These are phyloP conservation scores for Rauvolfia tetraphylla DNA, from an alignment of 257 asterid species.

Conservation along the genomic window DNA sequence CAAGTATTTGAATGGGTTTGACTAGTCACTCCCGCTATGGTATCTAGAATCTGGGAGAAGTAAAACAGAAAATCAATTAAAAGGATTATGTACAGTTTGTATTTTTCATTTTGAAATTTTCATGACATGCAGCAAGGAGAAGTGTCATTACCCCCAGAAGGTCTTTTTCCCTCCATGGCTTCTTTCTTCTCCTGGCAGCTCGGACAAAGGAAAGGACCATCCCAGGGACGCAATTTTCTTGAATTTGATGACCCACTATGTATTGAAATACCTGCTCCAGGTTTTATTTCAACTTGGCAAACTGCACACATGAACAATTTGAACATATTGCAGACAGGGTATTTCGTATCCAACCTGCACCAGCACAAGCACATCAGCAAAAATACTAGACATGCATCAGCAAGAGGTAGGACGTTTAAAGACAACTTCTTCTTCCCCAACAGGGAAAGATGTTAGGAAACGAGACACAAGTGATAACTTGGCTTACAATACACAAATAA, in stretches of 20 bases:
- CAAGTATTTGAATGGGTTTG: constrained; percentile 12
- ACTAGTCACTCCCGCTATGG: constrained; percentile 79
- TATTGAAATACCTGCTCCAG: constrained; percentile 88
- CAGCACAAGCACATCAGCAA: constrained; percentile 12
- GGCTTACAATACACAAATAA: background rate
- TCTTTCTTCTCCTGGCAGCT: constrained; percentile 96
- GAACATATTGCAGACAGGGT: constrained; percentile 92
- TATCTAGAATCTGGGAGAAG: constrained; percentile 59
- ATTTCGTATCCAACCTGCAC: constrained; percentile 76
- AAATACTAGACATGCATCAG: background rate
- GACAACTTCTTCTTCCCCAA: background rate
- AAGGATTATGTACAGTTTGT: constrained; percentile 10
- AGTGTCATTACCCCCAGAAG: constrained; percentile 59
- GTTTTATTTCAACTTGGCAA: constrained; percentile 91
- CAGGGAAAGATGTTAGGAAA: background rate
- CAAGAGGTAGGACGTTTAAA: background rate
- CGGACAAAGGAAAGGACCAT: constrained; percentile 90
- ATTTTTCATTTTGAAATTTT: constrained; percentile 6
- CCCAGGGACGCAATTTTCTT: constrained; percentile 86
- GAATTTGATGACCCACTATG: constrained; percentile 50
- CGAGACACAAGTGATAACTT: background rate
- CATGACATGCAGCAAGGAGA: constrained; percentile 6
- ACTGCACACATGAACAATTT: constrained; percentile 92
- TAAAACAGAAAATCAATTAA: constrained; percentile 17
- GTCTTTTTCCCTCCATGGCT: constrained; percentile 95